Evolutionary conservation across 2,329 filamentous ascomycete species (phyloP), one percentile per base, ranked within the genome.

Genomic region (Pyricularia grisea): DNA sequence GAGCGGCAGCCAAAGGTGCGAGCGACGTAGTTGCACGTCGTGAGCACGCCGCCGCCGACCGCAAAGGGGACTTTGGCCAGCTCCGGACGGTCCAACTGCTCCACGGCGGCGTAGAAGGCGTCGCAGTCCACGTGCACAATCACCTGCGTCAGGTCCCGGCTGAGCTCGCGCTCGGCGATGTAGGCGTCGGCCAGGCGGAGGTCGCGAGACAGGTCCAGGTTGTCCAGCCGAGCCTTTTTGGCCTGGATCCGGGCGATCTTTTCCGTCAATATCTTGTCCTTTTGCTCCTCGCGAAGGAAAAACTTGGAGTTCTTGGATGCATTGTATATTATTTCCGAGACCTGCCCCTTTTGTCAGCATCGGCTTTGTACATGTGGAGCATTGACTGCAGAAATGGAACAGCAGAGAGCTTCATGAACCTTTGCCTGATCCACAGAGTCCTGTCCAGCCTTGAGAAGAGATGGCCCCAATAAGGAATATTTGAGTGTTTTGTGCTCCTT

Each of bases 71-170:
- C 82, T 58, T 93, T 84, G 70, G 91, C 92, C 65, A 99, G 84
- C 76, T 97, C 94, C 0, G 94, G 95, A 0, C 90, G 85, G 74
- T 92, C 90, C 3, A 94, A 84, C 73, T 90, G 92, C 77, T 98
- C 95, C 0, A 98, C 95, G 0, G 95, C 93, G 0, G 95, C 95
- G 75, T 95, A 99, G 79, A 99, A 99, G 20, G 95, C 95, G 81
- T 99, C 95, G 79, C 95, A 98, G 78, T 99, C 95, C 66, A 98
- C 87, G 76, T 99, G 95, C 0, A 98, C 90, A 28, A 98, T 87
- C 69, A 88, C 83, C 77, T 98, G 95, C 0, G 89, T 90, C 50
- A 99, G 81, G 75, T 98, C 94, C 65, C 95, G 86, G 1, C 85
- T 84, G 9, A 88, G 76, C 75, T 99, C 95, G 25, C 97, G 85